Base-by-base conservation (phyloP, 2,329 filamentous ascomycete genomes). In the Aspergillus arachidicola region DNA sequence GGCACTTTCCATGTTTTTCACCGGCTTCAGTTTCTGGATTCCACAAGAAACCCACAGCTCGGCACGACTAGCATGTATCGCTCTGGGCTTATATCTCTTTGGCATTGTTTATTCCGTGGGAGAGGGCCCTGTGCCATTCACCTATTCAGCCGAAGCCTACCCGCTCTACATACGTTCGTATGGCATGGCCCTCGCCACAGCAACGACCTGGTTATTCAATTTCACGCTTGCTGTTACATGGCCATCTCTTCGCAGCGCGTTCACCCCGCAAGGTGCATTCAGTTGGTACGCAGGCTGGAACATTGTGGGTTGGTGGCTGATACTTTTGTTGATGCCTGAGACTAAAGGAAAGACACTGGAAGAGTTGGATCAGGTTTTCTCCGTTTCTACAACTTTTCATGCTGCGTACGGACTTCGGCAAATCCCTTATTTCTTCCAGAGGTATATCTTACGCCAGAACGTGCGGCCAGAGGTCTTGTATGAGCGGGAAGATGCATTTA, bases 141-240 rank as follows among this genome's bases (percentile, higher is more conserved):
- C 86, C 0, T 90, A 90, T 72, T 88, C 86, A 0, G 87, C 88
- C 26, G 88, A 90, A 73, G 87, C 86, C 1, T 90, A 89, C 69
- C 87, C 87, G 4, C 78, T 89, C 2, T 88, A 89, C 65, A 84
- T 89, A 46, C 85, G 87, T 19, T 82, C 85, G 2, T 80, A 87
- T 58, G 87, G 86, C 45, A 89, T 89, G 87, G 85, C 85, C 1
- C 76, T 88, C 0, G 83, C 85, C 10, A 86, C 94, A 1, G 89
- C 90, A 1, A 86, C 83, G 54, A 85, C 82, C 30, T 87, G 85
- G 84, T 83, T 84, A 62, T 86, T 86, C 78, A 87, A 87, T 71
- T 83, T 82, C 63, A 72, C 84, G 12, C 76, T 85, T 1, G 80
- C 80, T 0, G 79, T 86, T 12, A 85, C 84, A 2, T 87, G 84